Conservation (phyloP, 371 early-diverging fungal species). For the Massospora cicadina region DNA sequence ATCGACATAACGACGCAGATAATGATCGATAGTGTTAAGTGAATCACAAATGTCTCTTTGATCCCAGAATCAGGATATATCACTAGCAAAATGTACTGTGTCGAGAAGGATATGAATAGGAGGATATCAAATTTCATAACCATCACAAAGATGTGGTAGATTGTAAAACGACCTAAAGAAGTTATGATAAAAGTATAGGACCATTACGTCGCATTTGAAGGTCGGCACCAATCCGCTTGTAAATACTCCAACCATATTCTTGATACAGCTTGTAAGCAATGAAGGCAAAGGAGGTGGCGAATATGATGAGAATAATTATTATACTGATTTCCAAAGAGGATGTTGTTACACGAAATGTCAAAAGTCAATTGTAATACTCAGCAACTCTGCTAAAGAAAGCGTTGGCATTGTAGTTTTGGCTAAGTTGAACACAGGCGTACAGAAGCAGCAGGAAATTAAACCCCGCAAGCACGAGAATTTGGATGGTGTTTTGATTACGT, state of each 20-base stretch:
- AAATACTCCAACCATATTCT: slow-evolving; percentile 88
- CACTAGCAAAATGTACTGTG: slow-evolving; percentile 63
- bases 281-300: slow-evolving; percentile 18
- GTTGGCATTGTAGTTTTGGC: slow-evolving; percentile 1
- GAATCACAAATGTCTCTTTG: slow-evolving; percentile 20
- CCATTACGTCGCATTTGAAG: slow-evolving; percentile 56
- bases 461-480: slow-evolving; percentile 19
- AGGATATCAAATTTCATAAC: slow-evolving; percentile 79
- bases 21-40: slow-evolving; percentile 59
- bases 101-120: slow-evolving; percentile 66
- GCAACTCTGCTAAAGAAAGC: slow-evolving; percentile 10
- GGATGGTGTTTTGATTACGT: slow-evolving; percentile 23
- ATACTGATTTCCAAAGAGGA: slow-evolving; percentile 19
- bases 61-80: slow-evolving; percentile 28
- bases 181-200: neutral
- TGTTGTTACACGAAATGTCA: slow-evolving; percentile 6
- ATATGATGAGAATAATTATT: slow-evolving; percentile 16
- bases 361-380: slow-evolving; percentile 7
- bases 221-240: slow-evolving; percentile 91
- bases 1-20: slow-evolving; percentile 47
- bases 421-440: slow-evolving; percentile 20
- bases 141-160: slow-evolving; percentile 81
- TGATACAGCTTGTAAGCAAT: slow-evolving; percentile 44
- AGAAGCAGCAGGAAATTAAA: slow-evolving; percentile 20
- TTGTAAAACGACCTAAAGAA: slow-evolving; percentile 48